Evolutionary conservation across 306 rosid species (phyloP), one percentile per base, ranked within the genome.

Genomic region (Rosa persica): DNA sequence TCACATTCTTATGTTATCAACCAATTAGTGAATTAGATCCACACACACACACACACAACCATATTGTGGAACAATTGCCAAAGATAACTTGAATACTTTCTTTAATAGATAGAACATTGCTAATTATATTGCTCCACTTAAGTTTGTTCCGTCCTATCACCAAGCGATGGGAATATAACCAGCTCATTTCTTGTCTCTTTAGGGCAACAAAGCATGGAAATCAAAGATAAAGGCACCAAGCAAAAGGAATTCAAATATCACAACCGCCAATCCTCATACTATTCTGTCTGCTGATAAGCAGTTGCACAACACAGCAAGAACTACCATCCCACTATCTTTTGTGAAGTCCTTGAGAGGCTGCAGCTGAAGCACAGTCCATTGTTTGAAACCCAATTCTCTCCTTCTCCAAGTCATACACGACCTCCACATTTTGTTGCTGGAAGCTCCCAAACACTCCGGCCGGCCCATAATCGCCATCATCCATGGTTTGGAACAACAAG

Each of bases 401-500:
- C 34, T 83, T 81, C 84, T 76, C 86, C 79, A 85, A 73, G 70
- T 88, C 91, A 79, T 88, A 88, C 39, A 88, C 91, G 44, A 88
- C 87, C 87, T 88, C 77, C 73, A 88, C 67, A 69, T 88, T 85
- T 69, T 88, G 91, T 38, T 88, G 91, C 66, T 88, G 91, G 52
- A 88, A 88, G 87, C 84, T 88, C 47, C 91, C 91, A 7, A 88
- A 85, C 19, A 85, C 87, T n/a, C 89, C 91, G 0, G 91, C 89
- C 3, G 91, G 91, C 68, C 90, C 87, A 12, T 52, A 57, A 36
- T 61, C 83, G 0, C 76, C 85, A 16, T 74, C 81, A 44, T 85
- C 84, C 91, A 85, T 88, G 46, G 65, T 79, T 72, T 85, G 91
- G 75, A 83, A 85, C 86, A 88, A 13, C 52, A 85, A 72, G 78